Percentiles rank a stretch among this genome's conserved stretches.
Evolutionary conservation across 768 basidiomycete species (phyloP).

Genomic region (Lyophyllum semitale): DNA sequence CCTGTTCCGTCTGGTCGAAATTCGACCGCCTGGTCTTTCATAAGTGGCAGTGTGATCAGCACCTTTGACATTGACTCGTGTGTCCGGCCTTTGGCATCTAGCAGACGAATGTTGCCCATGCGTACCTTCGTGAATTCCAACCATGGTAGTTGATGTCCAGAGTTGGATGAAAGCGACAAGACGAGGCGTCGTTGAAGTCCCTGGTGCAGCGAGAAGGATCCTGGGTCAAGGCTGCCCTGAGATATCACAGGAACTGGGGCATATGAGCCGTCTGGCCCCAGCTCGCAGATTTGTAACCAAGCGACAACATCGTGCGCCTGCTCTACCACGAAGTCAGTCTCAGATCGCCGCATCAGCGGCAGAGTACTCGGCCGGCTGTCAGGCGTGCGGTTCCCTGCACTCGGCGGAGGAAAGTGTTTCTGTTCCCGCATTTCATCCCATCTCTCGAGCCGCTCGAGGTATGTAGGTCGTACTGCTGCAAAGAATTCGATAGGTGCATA

Average conservation of each 20-base stretch:
- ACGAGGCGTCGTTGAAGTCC: slow-evolving; percentile 86
- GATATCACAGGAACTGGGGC: slow-evolving; percentile 81
- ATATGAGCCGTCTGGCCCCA: slow-evolving; percentile 84
- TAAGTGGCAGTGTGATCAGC: slow-evolving; percentile 71
- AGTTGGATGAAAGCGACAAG: slow-evolving; percentile 80
- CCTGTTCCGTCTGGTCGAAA: slow-evolving; percentile 88
- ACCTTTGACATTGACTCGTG: slow-evolving; percentile 77
- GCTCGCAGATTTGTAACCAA: slow-evolving; percentile 84
- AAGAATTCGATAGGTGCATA: slow-evolving; percentile 93
- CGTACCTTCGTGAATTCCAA: slow-evolving; percentile 72
- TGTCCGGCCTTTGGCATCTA: slow-evolving; percentile 81
- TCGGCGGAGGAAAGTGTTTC: slow-evolving; percentile 44
- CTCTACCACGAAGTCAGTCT: slow-evolving; percentile 86
- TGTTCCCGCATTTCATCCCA: slow-evolving; percentile 95
- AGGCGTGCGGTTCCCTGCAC: slow-evolving; percentile 31
- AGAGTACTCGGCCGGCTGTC: slow-evolving; percentile 44
- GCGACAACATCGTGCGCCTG: slow-evolving; percentile 91
- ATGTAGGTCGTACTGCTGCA: slow-evolving; percentile 77
- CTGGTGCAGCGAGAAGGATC: slow-evolving; percentile 88
- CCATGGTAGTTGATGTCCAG: slow-evolving; percentile 91
- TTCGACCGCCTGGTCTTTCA: slow-evolving; percentile 70
- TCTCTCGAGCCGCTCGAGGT: slow-evolving; percentile 84
- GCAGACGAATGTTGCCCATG: slow-evolving; percentile 80
- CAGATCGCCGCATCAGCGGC: slow-evolving; percentile 88
- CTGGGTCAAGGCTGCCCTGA: slow-evolving; percentile 73